Conservation (phyloP, 495 filamentous ascomycete genomes). For the Aspergillus incahuasiensis region DNA sequence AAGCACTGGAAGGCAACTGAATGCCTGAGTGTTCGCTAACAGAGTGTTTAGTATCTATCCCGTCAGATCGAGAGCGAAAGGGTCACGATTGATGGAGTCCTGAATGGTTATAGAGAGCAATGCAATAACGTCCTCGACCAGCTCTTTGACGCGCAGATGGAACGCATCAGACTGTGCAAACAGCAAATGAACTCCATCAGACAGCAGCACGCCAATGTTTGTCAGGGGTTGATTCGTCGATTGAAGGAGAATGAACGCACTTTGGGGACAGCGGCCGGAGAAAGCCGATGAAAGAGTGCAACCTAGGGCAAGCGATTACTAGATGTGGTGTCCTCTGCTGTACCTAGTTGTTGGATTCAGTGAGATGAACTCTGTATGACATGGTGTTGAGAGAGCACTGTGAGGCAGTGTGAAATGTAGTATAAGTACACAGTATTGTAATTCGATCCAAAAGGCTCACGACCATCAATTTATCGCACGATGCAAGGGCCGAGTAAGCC, state of each 20-base stretch:
- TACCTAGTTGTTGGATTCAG: not conserved
- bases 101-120: conserved; percentile 30
- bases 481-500: not conserved
- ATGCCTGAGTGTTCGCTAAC: not conserved
- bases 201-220: conserved; percentile 31
- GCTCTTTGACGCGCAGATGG: conserved; percentile 29
- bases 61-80: conserved; percentile 32
- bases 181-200: conserved; percentile 30
- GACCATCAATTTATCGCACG: not conserved
- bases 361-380: no score
- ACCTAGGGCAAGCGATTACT: not conserved
- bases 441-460: not conserved
- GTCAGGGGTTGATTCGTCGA: conserved; percentile 29
- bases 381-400: no score
- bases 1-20: conserved; percentile 1
- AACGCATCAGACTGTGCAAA: conserved; percentile 27
- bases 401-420: no score
- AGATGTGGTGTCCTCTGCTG: not conserved
- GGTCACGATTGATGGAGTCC: conserved; percentile 22
- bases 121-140: conserved; percentile 33
- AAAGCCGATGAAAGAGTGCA: conserved; percentile 1
- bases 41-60: conserved; percentile 22
- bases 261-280: not conserved
- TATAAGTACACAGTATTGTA: no score
- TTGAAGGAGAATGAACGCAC: conserved; percentile 27